phyloP scores from a whole-genome alignment of 331 rosid species.

The Malus hybrid region DNA sequence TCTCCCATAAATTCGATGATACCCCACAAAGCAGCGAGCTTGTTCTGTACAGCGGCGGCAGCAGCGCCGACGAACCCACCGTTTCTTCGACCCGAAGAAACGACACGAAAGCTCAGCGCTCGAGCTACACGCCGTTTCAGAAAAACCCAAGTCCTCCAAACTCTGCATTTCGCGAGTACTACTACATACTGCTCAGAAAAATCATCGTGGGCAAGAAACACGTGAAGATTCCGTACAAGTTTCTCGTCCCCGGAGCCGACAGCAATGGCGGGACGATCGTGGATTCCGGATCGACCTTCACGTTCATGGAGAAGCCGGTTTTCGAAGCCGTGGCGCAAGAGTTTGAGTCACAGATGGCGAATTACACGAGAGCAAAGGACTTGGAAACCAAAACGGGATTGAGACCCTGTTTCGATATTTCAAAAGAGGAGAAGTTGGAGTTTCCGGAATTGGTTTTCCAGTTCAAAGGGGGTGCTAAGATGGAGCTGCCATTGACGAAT shows the following conservation, averaged over 20 bases:
- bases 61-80: conserved; percentile 13
- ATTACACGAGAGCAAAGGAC: conserved; percentile 44
- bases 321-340: conserved; percentile 39
- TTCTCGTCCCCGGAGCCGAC: conserved; percentile 34
- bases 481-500: conserved; percentile 46
- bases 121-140: conserved; percentile 64
- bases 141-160: conserved; percentile 30
- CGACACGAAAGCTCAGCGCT: not conserved
- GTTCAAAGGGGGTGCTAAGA: conserved; percentile 81
- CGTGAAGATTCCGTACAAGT: conserved; percentile 48
- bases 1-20: conserved; percentile 28
- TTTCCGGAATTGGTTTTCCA: conserved; percentile 54
- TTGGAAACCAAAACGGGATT: conserved; percentile 54
- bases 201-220: conserved; percentile 42
- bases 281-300: conserved; percentile 80
- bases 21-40: too few relatives aligned
- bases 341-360: conserved; percentile 49
- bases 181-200: conserved; percentile 50
- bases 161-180: conserved; percentile 47
- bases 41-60: conserved; percentile 22
- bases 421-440: conserved; percentile 11
- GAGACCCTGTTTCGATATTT: conserved; percentile 49
- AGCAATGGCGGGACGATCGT: conserved; percentile 79
- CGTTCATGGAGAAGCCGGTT: conserved; percentile 60
- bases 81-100: not conserved